Conservation (phyloP, 176 grass and related monocot genomes). For the Poa pratensis region DNA sequence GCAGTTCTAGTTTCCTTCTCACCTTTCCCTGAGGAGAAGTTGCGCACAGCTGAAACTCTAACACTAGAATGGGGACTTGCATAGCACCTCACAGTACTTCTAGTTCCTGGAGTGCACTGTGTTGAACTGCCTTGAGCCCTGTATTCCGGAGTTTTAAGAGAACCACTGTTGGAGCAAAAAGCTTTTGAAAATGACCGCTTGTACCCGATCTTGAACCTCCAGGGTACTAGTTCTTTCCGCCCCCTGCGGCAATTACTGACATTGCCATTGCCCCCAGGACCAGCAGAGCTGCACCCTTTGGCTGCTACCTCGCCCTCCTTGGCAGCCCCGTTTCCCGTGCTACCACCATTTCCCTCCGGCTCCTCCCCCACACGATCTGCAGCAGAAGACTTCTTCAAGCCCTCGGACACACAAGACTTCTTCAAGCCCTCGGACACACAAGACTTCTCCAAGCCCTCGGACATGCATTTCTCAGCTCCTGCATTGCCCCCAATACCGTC, state of each 20-base stretch:
- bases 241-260: conserved; percentile 39
- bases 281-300: conserved; percentile 38
- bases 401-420: too few species aligned
- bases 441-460: too few species aligned
- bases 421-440: too few species aligned
- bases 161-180: conserved; percentile 22
- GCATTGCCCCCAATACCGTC: conserved; percentile 23
- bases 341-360: not conserved
- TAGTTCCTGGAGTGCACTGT: conserved; percentile 44
- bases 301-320: not conserved
- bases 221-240: conserved; percentile 58
- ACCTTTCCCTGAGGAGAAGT: conserved; percentile 47
- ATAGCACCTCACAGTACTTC: conserved; percentile 52
- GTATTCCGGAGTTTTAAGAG: not conserved
- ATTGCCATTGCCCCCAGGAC: not conserved
- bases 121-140: conserved; percentile 27
- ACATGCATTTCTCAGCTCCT: not conserved
- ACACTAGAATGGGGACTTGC: conserved; percentile 58
- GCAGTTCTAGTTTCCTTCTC: conserved; percentile 14
- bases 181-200: conserved; percentile 61
- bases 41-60: conserved; percentile 51
- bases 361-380: conserved; percentile 16
- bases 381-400: conserved; percentile 9
- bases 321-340: not conserved
- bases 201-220: conserved; percentile 75